A percentile compares a stretch with the other conserved stretches of the same genome.
These are phyloP conservation scores for Bonia amplexicaulis DNA, from an alignment of 176 grass and related monocot genomes.

Conservation along the genomic window DNA sequence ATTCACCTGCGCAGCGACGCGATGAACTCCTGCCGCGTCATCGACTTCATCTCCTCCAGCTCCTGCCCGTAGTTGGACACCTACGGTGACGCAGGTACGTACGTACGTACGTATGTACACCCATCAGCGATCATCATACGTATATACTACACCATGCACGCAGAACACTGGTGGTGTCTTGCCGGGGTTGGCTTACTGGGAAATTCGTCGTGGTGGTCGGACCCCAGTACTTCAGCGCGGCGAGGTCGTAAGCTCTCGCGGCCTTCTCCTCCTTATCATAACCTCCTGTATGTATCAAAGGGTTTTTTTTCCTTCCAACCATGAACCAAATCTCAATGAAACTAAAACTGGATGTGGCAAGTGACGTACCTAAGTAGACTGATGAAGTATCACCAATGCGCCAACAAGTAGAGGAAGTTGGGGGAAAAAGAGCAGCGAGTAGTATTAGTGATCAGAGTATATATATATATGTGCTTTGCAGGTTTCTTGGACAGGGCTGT, in stretches of 20 bases:
- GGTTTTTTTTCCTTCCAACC: neutral
- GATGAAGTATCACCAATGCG: neutral
- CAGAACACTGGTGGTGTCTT: neutral
- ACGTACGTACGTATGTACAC: neutral
- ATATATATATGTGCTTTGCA: neutral
- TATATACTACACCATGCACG: neutral
- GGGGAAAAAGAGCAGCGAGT: neutral
- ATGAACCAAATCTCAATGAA: neutral
- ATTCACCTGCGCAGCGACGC: conserved; percentile 81
- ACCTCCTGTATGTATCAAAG: conserved; percentile 41
- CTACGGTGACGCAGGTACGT: conserved; percentile 28
- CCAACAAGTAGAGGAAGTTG: neutral
- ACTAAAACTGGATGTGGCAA: neutral
- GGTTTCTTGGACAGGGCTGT: conserved; percentile 21
- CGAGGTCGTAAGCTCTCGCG: conserved; percentile 83
- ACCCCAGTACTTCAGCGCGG: conserved; percentile 87
- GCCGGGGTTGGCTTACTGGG: conserved; percentile 40
- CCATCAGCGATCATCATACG: neutral
- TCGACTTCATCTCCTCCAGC: conserved; percentile 87
- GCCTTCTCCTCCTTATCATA: conserved; percentile 97
- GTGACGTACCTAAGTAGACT: conserved; percentile 80
- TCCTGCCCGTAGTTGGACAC: conserved; percentile 78
- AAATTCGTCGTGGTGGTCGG: conserved; percentile 78
- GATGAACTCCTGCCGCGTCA: conserved; percentile 93
- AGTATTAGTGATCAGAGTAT: conserved; percentile 8